Evolutionary conservation across 306 rosid genomes (phyloP), one percentile per base, ranked within the genome.

Genomic region (Senna siamea): DNA sequence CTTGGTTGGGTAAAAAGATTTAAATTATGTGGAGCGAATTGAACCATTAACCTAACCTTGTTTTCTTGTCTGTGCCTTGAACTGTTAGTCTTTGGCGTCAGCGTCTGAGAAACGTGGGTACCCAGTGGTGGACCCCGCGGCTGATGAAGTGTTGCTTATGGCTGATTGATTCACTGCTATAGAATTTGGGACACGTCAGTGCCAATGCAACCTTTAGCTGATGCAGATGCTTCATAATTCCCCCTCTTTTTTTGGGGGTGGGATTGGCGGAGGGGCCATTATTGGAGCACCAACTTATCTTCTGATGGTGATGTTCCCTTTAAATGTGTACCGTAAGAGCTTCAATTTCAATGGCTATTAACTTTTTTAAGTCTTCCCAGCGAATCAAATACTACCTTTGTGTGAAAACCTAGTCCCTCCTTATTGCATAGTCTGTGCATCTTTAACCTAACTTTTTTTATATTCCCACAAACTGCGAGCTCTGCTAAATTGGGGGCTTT

Each of bases 371-470:
- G 53, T 58, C 47, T 73, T 57, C 12, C 11, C 22, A 58, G 72
- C 78, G 75, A 76, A 85, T 82, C 87, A 79, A 70, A 80, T 69
- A 53, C 69, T 37, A 32, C 68, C 44, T 69, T 67, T 32, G 76
- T 76, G 75, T 70, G 50, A 65, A 65, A 55, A 66, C 40, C 51
- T 19, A 43, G 59, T 15, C 53, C 52, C 13, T 22, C 70, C 26
- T 37, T 14, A 7, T 53, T 38, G 38, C 28, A 73, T 74, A 28
- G 14, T 14, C 14, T 15, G n/a, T 67, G 41, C 19, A 48, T 73
- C 61, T 59, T 52, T 50, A 46, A 40, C 72, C 67, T 30, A 79
- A 60, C n/a, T 53, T 8, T 23, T 2, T 43, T 40, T 41, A 54
- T 12, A 56, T 34, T 28, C 68, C 22, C 32, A 14, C 19, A 28